Evolutionary conservation across 1,284 basidiomycete genomes (phyloP), one percentile per base, ranked within the genome.

Genomic region (Cutaneotrichosporon sp.): DNA sequence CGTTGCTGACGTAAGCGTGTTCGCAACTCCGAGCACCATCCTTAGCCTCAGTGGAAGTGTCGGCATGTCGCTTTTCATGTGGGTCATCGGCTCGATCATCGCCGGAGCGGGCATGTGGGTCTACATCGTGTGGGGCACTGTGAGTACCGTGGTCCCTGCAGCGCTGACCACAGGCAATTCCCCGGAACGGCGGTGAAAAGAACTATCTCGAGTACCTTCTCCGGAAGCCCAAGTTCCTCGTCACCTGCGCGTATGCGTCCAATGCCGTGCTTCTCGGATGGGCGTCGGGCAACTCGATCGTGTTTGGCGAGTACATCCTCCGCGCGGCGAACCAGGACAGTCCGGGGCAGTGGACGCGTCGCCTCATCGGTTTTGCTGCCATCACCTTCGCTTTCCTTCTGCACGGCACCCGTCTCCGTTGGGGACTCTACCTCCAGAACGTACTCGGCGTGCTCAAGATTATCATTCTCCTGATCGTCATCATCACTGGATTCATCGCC

Each of bases 401-500:
- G 5, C 32, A 32, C 14, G 38, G 38, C 24, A 33, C 44, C 9
- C 14, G 26, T 8, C 16, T 24, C 20, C 32, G 44, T 20, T 24
- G 20, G 20, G 26, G 26, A 14, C 44, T 46, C 5, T 25, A 25
- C 22, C 19, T 46, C 24, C 31, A 34, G 14, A 46, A 46, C 44
- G 20, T 46, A 3, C 31, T 46, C 5, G 44, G 44, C 22, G 24
- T 25, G 14, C 22, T 46, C 31, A 46, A 46, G 20, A 25, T 46
- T 4, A 7, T 25, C 5, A 46, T 29, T 5, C 20, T 46, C 12
- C 19, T 46, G 4, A 9, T 46, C 37, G 55, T 80, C 42, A 72
- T 76, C 17, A 64, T 78, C 41, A 76, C 79, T 20, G 80, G 80
- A 14, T 64, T 79, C 22, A 78, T 78, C 20, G 80, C 80, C 29